Evolutionary conservation across 148 eudicot species (phyloP).

Genomic region (Vaccinium vitisidaea): DNA sequence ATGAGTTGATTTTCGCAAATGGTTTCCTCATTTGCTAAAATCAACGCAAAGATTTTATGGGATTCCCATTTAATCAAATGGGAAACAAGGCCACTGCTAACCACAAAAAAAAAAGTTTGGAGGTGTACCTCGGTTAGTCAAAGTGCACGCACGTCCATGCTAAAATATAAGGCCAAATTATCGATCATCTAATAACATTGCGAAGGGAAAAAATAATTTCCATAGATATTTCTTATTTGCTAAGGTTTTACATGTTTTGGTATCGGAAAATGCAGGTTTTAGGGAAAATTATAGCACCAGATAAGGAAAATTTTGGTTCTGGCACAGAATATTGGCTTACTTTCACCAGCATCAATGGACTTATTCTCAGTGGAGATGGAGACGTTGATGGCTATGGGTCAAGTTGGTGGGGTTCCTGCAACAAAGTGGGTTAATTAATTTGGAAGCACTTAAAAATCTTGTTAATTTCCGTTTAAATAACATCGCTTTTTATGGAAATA

Average conservation of each 20-base stretch:
- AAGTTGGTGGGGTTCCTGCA: neutral
- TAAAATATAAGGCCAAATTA: too few relatives aligned
- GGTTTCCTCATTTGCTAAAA: too few relatives aligned
- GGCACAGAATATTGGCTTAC: neutral
- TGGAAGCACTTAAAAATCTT: neutral
- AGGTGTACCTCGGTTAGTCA: too few relatives aligned
- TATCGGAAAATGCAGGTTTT: neutral
- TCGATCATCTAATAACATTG: too few relatives aligned
- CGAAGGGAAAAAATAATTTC: too few relatives aligned
- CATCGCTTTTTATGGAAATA: neutral
- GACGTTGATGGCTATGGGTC: conserved; percentile 1
- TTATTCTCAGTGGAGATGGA: conserved; percentile 4
- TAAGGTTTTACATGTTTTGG: neutral
- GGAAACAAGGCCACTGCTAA: too few relatives aligned
- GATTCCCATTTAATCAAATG: too few relatives aligned
- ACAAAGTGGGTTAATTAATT: neutral
- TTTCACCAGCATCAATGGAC: neutral
- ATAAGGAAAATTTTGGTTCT: neutral
- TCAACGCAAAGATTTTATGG: too few relatives aligned
- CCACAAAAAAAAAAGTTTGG: too few relatives aligned
- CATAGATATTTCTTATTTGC: too few relatives aligned
- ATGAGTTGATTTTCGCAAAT: too few relatives aligned
- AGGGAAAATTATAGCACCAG: neutral
- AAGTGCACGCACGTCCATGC: too few relatives aligned
- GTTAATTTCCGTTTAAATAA: neutral